Evolutionary conservation across 805 yeast genomes (phyloP).

Genomic region (Cyberlindnera mycetangii): DNA sequence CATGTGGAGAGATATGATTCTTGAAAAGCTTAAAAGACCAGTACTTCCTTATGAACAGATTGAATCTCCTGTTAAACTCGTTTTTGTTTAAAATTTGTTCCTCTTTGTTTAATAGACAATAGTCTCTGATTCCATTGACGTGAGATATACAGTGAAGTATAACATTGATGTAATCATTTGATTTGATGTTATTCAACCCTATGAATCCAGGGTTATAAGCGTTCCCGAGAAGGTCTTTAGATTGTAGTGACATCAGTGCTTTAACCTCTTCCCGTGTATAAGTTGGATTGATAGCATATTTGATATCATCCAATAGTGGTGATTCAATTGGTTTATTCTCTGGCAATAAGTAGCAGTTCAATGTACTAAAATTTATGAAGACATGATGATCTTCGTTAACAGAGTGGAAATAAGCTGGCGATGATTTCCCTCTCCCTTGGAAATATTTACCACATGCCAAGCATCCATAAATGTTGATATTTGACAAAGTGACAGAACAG

Average conservation of each 20-base stretch:
- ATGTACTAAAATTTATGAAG: conserved; percentile 50
- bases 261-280: conserved; percentile 34
- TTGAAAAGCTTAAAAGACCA: conserved; percentile 64
- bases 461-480: conserved; percentile 66
- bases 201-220: conserved; percentile 60
- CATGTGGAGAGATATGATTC: conserved; percentile 66
- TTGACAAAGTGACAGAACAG: conserved; percentile 62
- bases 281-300: conserved; percentile 48
- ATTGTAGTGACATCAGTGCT: conserved; percentile 20
- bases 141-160: conserved; percentile 56
- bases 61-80: conserved; percentile 42
- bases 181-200: conserved; percentile 55
- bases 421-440: conserved; percentile 61
- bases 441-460: conserved; percentile 70
- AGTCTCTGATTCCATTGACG: conserved; percentile 46
- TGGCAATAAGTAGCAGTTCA: conserved; percentile 58
- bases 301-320: conserved; percentile 47
- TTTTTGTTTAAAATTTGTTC: conserved; percentile 17
- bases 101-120: conserved; percentile 32
- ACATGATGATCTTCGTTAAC: conserved; percentile 61
- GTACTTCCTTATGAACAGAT: conserved; percentile 49
- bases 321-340: conserved; percentile 48
- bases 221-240: conserved; percentile 41
- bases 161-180: conserved; percentile 55
- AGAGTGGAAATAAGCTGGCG: conserved; percentile 69